These are phyloP conservation scores for Aspergillus unguis DNA, from an alignment of 2,329 filamentous ascomycete species.

Conservation along the genomic window DNA sequence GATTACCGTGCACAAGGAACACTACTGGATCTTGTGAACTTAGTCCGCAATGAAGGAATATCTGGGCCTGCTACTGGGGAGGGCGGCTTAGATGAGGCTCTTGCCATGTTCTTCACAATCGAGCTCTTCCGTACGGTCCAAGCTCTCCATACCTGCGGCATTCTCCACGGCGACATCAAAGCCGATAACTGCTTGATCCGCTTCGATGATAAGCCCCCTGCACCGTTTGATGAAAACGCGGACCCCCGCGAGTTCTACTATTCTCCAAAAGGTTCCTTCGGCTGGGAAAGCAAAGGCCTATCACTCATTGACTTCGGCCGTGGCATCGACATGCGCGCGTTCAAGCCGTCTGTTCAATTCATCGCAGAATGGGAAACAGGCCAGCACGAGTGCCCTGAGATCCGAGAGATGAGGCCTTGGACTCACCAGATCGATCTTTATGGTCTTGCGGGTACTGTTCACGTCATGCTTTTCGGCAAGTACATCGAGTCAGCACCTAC, in stretches of 20 bases:
- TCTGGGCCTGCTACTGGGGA: conserved; percentile 47
- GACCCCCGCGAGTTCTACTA: conserved; percentile 54
- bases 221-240: conserved; percentile 23
- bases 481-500: conserved; percentile 73
- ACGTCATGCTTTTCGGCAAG: conserved; percentile 86
- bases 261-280: conserved; percentile 66
- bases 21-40: conserved; percentile 89
- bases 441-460: conserved; percentile 81
- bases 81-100: conserved; percentile 79
- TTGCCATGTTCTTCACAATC: conserved; percentile 93
- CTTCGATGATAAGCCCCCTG: conserved; percentile 55
- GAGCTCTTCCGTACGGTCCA: conserved; percentile 90
- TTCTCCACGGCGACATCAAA: conserved; percentile 93
- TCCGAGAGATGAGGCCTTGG: conserved; percentile 91
- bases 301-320: conserved; percentile 92
- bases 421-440: conserved; percentile 98
- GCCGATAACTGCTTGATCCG: conserved; percentile 92
- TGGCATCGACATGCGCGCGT: conserved; percentile 87
- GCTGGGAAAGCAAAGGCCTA: conserved; percentile 78
- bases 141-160: conserved; percentile 70
- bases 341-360: conserved; percentile 74
- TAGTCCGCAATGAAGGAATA: conserved; percentile 64
- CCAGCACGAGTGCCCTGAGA: conserved; percentile 87
- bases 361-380: conserved; percentile 93
- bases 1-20: conserved; percentile 88